A percentile compares a stretch with the other conserved stretches of the same genome.
Evolutionary conservation across 768 basidiomycete species (phyloP).

Genomic region (Trametes villosa): DNA sequence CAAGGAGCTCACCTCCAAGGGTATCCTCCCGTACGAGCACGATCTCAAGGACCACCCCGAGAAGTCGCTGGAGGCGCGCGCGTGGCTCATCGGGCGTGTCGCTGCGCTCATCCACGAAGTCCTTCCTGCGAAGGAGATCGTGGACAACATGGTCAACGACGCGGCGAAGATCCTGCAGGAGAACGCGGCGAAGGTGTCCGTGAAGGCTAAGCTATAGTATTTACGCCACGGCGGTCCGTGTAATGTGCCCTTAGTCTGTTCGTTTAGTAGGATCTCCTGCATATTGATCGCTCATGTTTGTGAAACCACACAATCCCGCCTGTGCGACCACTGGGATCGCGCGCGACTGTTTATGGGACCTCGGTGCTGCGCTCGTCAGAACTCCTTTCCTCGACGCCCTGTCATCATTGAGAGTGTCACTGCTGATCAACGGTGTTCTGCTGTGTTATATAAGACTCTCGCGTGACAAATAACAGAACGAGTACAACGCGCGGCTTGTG

Average conservation of each 20-base stretch:
- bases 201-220: conserved; percentile 55
- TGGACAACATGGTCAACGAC: conserved; percentile 77
- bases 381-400: too few relatives aligned
- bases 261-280: not conserved
- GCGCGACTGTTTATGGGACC: too few relatives aligned
- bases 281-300: too few relatives aligned
- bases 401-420: too few relatives aligned
- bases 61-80: conserved; percentile 63
- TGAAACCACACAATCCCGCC: too few relatives aligned
- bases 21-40: conserved; percentile 74
- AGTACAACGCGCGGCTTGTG: too few relatives aligned
- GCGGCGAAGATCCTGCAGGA: conserved; percentile 53
- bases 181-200: conserved; percentile 42
- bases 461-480: too few relatives aligned
- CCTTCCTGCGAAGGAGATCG: conserved; percentile 79
- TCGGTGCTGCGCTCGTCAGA: too few relatives aligned
- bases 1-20: conserved; percentile 77
- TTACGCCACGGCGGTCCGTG: not conserved
- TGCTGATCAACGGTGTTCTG: too few relatives aligned
- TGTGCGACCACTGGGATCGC: too few relatives aligned
- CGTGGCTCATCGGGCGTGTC: conserved; percentile 88
- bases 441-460: too few relatives aligned
- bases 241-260: conserved; percentile 1
- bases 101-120: conserved; percentile 75
- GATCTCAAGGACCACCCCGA: conserved; percentile 84